A percentile compares a stretch with the other conserved stretches of the same genome.
Evolutionary conservation across 306 rosid genomes (phyloP).

Genomic region (Trifolium repens): DNA sequence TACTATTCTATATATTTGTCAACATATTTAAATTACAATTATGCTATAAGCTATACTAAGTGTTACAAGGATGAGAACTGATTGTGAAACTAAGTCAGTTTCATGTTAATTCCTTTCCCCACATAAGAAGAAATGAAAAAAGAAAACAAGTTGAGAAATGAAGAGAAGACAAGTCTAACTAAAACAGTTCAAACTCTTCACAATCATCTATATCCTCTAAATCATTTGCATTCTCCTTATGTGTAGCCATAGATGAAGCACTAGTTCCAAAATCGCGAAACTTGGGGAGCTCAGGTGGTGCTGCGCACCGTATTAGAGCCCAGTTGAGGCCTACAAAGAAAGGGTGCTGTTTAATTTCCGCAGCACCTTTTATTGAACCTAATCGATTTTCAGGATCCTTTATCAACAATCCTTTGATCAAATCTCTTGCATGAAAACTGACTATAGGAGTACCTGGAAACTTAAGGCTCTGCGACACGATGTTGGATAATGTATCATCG

Average conservation of each 20-base stretch:
- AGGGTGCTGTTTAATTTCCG: conserved; percentile 90
- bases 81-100: conserved; percentile 43
- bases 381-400: conserved; percentile 93
- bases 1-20: conserved; percentile 58
- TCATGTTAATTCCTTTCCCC: conserved; percentile 35
- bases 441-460: conserved; percentile 85
- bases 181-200: conserved; percentile 81
- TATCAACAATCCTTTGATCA: conserved; percentile 75
- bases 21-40: conserved; percentile 54
- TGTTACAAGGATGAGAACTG: conserved; percentile 43
- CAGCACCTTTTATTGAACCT: conserved; percentile 93
- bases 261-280: conserved; percentile 56
- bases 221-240: conserved; percentile 61
- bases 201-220: conserved; percentile 63
- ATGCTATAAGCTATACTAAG: conserved; percentile 61
- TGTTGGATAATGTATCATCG: conserved; percentile 80
- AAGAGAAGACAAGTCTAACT: conserved; percentile 46
- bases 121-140: conserved; percentile 34
- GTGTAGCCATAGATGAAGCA: conserved; percentile 48
- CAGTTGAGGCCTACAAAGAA: conserved; percentile 96
- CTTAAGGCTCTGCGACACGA: conserved; percentile 82
- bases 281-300: conserved; percentile 90
- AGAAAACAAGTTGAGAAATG: conserved; percentile 19
- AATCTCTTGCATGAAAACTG: conserved; percentile 89
- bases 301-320: conserved; percentile 93